These are phyloP conservation scores for Albifimbria verrucaria DNA, from an alignment of 2,329 filamentous ascomycete species.

Conservation along the genomic window DNA sequence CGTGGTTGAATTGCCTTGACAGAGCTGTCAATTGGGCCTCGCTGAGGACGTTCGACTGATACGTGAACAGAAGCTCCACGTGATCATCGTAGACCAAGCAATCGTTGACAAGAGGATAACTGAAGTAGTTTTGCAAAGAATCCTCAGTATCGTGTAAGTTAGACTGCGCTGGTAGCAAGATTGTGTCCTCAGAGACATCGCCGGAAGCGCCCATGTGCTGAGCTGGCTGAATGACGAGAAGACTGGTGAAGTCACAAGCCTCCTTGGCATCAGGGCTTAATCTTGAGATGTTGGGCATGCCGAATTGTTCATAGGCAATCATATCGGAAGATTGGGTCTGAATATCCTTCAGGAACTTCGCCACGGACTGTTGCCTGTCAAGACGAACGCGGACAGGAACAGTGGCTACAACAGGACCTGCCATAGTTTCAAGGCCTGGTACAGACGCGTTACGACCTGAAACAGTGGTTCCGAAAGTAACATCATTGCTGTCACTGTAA, in stretches of 20 bases:
- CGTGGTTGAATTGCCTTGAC: neutral
- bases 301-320: neutral
- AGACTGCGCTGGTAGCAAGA: neutral
- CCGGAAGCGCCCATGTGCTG: too few relatives aligned
- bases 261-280: neutral
- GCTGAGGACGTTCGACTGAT: neutral
- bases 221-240: neutral
- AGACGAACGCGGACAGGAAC: slow-evolving; percentile 17
- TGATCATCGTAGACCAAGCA: neutral
- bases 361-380: neutral
- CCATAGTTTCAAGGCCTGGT: slow-evolving; percentile 18
- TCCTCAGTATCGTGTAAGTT: neutral
- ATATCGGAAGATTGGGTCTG: neutral
- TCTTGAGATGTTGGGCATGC: neutral
- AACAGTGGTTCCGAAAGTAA: slow-evolving; percentile 22
- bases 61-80: neutral
- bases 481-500: slow-evolving; percentile 14
- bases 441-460: slow-evolving; percentile 25
- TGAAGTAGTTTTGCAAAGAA: neutral
- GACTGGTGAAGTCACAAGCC: neutral
- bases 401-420: slow-evolving; percentile 27
- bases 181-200: too few relatives aligned
- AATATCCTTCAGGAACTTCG: neutral
- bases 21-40: neutral
- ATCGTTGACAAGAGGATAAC: neutral